Evolutionary conservation across 176 grass and related monocot species (phyloP).

Genomic region (Aegilops tauschii): DNA sequence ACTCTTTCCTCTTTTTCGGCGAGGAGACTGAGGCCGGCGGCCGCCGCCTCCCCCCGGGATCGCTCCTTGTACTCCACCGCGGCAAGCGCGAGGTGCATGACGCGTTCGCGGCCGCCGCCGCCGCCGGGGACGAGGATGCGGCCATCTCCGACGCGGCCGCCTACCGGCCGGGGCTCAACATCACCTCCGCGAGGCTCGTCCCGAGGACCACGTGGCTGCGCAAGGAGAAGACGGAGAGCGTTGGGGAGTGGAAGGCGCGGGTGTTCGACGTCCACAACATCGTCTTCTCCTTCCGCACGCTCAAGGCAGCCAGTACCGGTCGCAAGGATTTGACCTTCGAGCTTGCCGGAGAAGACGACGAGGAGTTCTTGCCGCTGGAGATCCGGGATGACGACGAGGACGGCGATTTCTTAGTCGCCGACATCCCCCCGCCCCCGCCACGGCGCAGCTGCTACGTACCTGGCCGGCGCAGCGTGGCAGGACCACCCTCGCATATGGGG

Average conservation of each 20-base stretch:
- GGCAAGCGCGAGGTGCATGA: slow-evolving; percentile 75
- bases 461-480: slow-evolving; percentile 45
- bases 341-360: slow-evolving; percentile 54
- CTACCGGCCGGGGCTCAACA: slow-evolving; percentile 84
- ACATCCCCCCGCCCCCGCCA: slow-evolving; percentile 52
- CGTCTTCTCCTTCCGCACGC: slow-evolving; percentile 90
- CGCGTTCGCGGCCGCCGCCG: slow-evolving; percentile 71
- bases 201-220: slow-evolving; percentile 81
- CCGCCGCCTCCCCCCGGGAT: slow-evolving; percentile 56
- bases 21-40: slow-evolving; percentile 47
- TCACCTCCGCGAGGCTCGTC: slow-evolving; percentile 69
- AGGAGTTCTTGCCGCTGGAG: slow-evolving; percentile 72
- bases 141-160: slow-evolving; percentile 70
- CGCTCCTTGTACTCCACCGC: slow-evolving; percentile 91
- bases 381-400: slow-evolving; percentile 89
- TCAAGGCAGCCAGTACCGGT: slow-evolving; percentile 46
- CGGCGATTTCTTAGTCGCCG: slow-evolving; percentile 88
- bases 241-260: slow-evolving; percentile 84
- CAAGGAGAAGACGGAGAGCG: slow-evolving; percentile 90
- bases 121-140: slow-evolving; percentile 60
- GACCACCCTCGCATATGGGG: slow-evolving; percentile 36
- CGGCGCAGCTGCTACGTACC: slow-evolving; percentile 86
- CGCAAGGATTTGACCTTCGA: slow-evolving; percentile 57
- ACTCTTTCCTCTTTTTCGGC: slow-evolving; percentile 86
- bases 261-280: slow-evolving; percentile 95